A percentile compares a stretch with the other conserved stretches of the same genome.
phyloP scores from a whole-genome alignment of 176 grass and related monocot genomes.

The Lolium perenne region DNA sequence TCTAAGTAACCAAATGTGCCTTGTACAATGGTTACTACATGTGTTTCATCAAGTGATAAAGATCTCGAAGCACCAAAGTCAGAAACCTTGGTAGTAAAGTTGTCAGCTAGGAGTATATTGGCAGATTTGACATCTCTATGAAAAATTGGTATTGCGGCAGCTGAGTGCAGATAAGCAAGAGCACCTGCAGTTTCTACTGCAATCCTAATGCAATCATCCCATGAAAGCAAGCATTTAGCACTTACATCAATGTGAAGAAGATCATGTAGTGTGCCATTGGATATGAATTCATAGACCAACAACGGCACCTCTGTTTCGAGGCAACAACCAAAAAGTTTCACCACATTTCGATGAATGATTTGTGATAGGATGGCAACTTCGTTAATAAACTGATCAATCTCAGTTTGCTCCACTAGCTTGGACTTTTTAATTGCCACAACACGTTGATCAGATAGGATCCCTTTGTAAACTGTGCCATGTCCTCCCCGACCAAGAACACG shows the following conservation, averaged over 20 bases:
- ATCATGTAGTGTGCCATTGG: conserved; percentile 51
- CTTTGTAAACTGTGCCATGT: conserved; percentile 59
- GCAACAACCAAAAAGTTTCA: conserved; percentile 59
- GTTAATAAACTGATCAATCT: conserved; percentile 63
- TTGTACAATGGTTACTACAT: conserved; percentile 62
- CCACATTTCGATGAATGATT: conserved; percentile 60
- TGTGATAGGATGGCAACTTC: conserved; percentile 59
- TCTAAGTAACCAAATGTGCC: conserved; percentile 59
- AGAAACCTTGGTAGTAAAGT: conserved; percentile 44
- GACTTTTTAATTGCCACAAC: conserved; percentile 65
- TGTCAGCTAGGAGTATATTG: conserved; percentile 52
- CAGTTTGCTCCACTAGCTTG: conserved; percentile 34
- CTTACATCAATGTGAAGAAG: conserved; percentile 21
- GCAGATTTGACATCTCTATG: conserved; percentile 64
- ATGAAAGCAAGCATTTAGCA: conserved; percentile 20
- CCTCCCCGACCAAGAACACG: conserved; percentile 54
- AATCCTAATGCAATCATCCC: conserved; percentile 53
- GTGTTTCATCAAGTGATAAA: conserved; percentile 51
- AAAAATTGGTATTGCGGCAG: conserved; percentile 54
- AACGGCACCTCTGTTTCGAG: conserved; percentile 53
- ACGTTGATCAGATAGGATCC: conserved; percentile 34
- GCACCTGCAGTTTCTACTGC: conserved; percentile 40
- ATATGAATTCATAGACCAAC: conserved; percentile 67
- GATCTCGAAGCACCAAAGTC: conserved; percentile 68
- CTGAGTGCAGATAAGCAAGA: conserved; percentile 59